Percentiles rank a stretch among this genome's conserved stretches.
Evolutionary conservation across 257 asterid species (phyloP).

Genomic region (Solanum pimpinellifolium): DNA sequence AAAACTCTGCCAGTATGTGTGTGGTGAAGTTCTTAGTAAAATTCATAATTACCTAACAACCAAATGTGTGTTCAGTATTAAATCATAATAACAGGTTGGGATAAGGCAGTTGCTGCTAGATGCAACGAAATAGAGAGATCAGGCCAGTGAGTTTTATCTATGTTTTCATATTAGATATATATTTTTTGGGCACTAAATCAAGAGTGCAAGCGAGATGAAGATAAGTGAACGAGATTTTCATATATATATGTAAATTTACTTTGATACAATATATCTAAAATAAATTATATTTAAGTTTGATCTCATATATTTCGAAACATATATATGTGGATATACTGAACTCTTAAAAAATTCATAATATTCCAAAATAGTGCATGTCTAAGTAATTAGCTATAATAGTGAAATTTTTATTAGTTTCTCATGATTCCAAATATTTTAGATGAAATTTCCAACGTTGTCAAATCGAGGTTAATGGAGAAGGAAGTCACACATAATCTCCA

Average conservation of each 20-base stretch:
- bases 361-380: too few relatives aligned
- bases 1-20: neutral
- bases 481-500: neutral
- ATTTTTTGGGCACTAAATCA: neutral
- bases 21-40: neutral
- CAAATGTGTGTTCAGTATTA: neutral
- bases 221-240: too few relatives aligned
- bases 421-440: too few relatives aligned
- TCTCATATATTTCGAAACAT: fast-evolving
- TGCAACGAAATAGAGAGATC: too few relatives aligned
- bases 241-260: too few relatives aligned
- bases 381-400: too few relatives aligned
- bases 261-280: too few relatives aligned
- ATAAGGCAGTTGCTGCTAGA: neutral
- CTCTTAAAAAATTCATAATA: neutral
- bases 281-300: too few relatives aligned
- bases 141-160: neutral
- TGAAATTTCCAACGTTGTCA: too few relatives aligned
- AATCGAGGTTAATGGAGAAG: neutral
- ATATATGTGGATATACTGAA: neutral
- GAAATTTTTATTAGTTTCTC: too few relatives aligned
- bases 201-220: neutral
- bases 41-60: neutral
- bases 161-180: too few relatives aligned
- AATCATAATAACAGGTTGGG: neutral